Evolutionary conservation across 1,139 yeast genomes (phyloP).

Genomic region (Lodderomyces jiufengensis): DNA sequence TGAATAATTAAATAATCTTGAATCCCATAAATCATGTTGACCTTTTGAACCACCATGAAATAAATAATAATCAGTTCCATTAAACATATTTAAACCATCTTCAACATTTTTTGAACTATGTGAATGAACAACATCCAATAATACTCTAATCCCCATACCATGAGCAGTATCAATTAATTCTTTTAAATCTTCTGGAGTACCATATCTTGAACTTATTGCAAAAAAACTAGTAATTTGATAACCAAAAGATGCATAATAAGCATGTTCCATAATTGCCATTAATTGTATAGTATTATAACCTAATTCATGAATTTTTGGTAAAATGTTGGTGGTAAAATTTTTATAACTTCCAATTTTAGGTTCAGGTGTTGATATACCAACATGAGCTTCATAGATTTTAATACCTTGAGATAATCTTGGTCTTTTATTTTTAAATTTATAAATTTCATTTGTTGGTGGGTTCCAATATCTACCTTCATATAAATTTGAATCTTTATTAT

Average conservation of each 20-base stretch:
- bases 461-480: slow-evolving; percentile 96
- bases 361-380: slow-evolving; percentile 91
- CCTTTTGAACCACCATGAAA: slow-evolving; percentile 90
- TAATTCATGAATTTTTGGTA: slow-evolving; percentile 79
- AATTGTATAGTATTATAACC: slow-evolving; percentile 93
- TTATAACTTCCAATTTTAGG: slow-evolving; percentile 80
- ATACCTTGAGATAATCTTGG: slow-evolving; percentile 58
- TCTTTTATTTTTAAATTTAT: slow-evolving; percentile 60
- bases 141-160: slow-evolving; percentile 77
- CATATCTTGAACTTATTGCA: slow-evolving; percentile 85
- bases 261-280: slow-evolving; percentile 99
- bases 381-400: slow-evolving; percentile 91
- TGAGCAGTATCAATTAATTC: slow-evolving; percentile 92
- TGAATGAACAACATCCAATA: slow-evolving; percentile 91
- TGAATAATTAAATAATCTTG: slow-evolving; percentile 87
- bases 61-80: slow-evolving; percentile 93
- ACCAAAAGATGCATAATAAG: slow-evolving; percentile 96
- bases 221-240: slow-evolving; percentile 92
- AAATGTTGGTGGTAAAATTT: slow-evolving; percentile 73
- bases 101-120: slow-evolving; percentile 93
- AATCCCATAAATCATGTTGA: slow-evolving; percentile 90
- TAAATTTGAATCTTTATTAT: slow-evolving; percentile 40
- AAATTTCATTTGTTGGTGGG: slow-evolving; percentile 31
- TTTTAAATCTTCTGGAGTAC: slow-evolving; percentile 91
- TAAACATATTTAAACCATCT: slow-evolving; percentile 90